Percentiles rank a stretch among this genome's conserved stretches.
These are phyloP conservation scores for Umbelopsis ramanniana DNA, from an alignment of 192 early-diverging fungal species.

Conservation along the genomic window DNA sequence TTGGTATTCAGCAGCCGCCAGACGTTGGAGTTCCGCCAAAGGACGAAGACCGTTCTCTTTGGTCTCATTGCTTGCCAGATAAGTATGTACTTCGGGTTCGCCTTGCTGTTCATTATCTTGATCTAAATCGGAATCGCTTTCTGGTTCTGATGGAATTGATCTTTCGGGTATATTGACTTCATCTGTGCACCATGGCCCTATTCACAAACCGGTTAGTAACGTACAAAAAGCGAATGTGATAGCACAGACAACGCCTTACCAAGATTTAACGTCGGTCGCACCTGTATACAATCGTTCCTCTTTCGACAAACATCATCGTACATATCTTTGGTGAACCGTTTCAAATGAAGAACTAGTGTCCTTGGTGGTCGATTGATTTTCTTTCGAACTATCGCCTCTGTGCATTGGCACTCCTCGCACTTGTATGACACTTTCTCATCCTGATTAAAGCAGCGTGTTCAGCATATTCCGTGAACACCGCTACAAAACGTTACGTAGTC, in stretches of 20 bases:
- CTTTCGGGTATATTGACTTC: background rate
- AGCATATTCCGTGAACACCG: background rate
- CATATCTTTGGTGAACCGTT: slow-evolving; percentile 20
- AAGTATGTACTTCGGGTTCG: too few species aligned
- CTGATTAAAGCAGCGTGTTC: background rate
- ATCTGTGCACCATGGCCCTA: background rate
- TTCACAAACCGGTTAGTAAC: background rate
- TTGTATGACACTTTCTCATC: slow-evolving; percentile 25
- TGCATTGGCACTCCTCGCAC: slow-evolving; percentile 20
- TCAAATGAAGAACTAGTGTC: slow-evolving; percentile 22
- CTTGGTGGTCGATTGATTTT: slow-evolving; percentile 8
- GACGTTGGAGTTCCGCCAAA: slow-evolving; percentile 7
- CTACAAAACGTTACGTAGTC: background rate
- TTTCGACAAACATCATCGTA: slow-evolving; percentile 11
- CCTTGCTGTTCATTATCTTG: too few species aligned
- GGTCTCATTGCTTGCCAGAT: background rate
- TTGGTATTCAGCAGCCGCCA: background rate
- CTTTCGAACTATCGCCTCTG: slow-evolving; percentile 10
- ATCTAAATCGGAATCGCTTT: background rate
- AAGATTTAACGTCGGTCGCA: background rate
- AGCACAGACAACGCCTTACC: background rate
- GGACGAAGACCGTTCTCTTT: slow-evolving; percentile 8
- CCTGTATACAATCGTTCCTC: background rate
- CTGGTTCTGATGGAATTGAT: background rate
- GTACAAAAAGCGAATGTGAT: too few species aligned